These are phyloP conservation scores for Erythrophleum ivorense DNA, from an alignment of 331 rosid species.

Conservation along the genomic window DNA sequence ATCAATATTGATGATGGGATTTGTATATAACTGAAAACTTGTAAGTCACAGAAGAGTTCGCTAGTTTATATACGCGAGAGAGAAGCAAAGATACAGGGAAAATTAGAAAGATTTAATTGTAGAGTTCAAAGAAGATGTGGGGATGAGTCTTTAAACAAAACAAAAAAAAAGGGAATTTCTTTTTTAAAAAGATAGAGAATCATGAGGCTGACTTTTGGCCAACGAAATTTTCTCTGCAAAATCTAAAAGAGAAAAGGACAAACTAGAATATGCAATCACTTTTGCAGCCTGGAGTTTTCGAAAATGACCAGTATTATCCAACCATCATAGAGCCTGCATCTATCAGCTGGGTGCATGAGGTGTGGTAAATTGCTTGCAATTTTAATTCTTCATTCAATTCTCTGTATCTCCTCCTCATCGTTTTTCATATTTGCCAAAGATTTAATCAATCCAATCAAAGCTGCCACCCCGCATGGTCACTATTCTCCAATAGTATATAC, in stretches of 20 bases:
- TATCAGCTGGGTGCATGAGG: constrained; percentile 2
- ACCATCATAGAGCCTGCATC: constrained; percentile 53
- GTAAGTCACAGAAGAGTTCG: no score
- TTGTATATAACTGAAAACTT: no score
- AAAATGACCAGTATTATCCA: constrained; percentile 55
- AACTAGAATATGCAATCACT: constrained; percentile 43
- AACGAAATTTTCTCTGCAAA: constrained; percentile 15
- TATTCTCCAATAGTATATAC: background rate
- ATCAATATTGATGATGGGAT: no score
- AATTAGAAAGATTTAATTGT: no score
- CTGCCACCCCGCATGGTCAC: constrained; percentile 31
- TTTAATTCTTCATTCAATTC: background rate
- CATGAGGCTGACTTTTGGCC: constrained; percentile 27
- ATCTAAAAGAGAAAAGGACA: constrained; percentile 38
- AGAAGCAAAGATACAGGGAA: no score
- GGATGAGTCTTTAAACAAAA: background rate
- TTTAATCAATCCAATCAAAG: constrained; percentile 16
- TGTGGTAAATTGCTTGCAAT: constrained; percentile 19
- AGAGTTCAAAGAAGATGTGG: background rate
- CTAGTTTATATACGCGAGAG: no score
- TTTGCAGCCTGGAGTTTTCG: constrained; percentile 54
- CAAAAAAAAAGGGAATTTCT: background rate
- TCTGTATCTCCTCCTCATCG: background rate
- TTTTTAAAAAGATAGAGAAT: background rate
- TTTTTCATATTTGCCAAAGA: constrained; percentile 18